Evolutionary conservation across 768 basidiomycete species (phyloP).

Genomic region (Mycena floridula): DNA sequence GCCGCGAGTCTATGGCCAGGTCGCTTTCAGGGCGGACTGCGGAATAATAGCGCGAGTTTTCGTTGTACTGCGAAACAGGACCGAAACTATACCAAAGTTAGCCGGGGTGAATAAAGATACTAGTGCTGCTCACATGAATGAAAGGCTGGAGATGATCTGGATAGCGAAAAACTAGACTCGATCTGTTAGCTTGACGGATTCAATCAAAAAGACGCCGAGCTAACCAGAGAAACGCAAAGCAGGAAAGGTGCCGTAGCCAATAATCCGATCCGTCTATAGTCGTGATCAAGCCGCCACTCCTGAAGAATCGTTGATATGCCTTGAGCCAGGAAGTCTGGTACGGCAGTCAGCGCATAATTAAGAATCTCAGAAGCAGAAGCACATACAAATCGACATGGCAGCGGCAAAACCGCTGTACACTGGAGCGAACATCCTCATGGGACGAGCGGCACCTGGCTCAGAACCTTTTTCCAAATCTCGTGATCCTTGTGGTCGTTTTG

Average conservation of each 20-base stretch:
- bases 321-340: constrained; percentile 60
- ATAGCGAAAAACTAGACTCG: constrained; percentile 61
- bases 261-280: constrained; percentile 59
- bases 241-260: constrained; percentile 62
- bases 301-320: constrained; percentile 53
- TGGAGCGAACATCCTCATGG: constrained; percentile 62
- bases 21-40: constrained; percentile 57
- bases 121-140: constrained; percentile 48
- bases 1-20: constrained; percentile 51
- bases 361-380: constrained; percentile 1
- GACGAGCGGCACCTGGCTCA: constrained; percentile 30
- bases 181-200: not conserved
- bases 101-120: constrained; percentile 2
- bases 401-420: constrained; percentile 66
- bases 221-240: constrained; percentile 69
- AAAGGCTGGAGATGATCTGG: constrained; percentile 59
- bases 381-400: constrained; percentile 60
- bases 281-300: constrained; percentile 64
- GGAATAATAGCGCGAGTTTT: constrained; percentile 82
- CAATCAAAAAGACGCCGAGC: constrained; percentile 16
- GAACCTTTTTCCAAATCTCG: constrained; percentile 49
- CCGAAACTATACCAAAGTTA: constrained; percentile 46
- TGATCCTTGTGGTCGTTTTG: constrained; percentile 23
- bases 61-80: constrained; percentile 79
- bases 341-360: constrained; percentile 2